Evolutionary conservation across 345 rosid genomes (phyloP), one percentile per base, ranked within the genome.

Genomic region (Psidium guajava): DNA sequence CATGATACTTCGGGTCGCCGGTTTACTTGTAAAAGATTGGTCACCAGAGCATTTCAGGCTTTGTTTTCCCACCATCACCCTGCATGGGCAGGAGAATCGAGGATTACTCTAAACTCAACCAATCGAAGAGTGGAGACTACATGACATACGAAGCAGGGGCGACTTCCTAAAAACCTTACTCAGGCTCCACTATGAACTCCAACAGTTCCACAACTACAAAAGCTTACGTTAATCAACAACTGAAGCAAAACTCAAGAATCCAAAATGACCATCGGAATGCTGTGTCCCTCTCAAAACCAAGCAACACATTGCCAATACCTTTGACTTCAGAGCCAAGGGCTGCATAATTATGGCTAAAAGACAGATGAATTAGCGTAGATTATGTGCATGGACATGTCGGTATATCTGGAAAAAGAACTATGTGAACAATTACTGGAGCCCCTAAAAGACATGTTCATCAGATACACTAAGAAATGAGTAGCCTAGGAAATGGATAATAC

Each of bases 1-100:
- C 49, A 93, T 84, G 14, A 90, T 73, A 85, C 81, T 85, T 77
- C 88, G 89, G 11, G 86, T 89, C 40, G 91, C 87, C 82, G 61
- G 82, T 54, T 90, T 88, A 85, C 40, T 88, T 52, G 84, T 88
- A 54, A 44, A 51, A 11, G 89, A 83, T 44, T 88, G 88, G 85
- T 92, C 91, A 51, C 82, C n/a, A 14, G 92, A 91, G 88, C 94
- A 91, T 85, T 88, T 94, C 20, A 83, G 74, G 82, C 81, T 83
- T 61, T 89, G 11, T 86, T 88, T 92, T 73, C 90, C 89, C 20
- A 88, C 88, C 83, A 84, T 54, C 57, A 80, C 87, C 90, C 93
- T 93, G 58, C 64, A 85, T 6, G 28, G 83, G 82, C 85, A 44
- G 73, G 44, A 53, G 27, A 69, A 69, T 36, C 20, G 25, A 36